A percentile compares a stretch with the other conserved stretches of the same genome.
These are phyloP conservation scores for Nephelium lappaceum DNA, from an alignment of 345 rosid species.

Conservation along the genomic window DNA sequence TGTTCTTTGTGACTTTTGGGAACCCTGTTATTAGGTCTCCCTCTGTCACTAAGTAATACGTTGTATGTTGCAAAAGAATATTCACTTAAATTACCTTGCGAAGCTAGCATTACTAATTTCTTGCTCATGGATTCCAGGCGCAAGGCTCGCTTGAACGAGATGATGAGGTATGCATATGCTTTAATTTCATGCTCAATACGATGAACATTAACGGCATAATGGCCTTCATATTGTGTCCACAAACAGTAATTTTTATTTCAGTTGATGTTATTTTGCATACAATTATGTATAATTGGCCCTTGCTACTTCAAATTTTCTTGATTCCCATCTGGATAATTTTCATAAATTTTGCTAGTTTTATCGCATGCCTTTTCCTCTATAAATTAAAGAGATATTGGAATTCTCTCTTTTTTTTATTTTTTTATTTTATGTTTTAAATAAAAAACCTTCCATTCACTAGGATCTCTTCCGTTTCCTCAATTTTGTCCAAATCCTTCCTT, in stretches of 20 bases:
- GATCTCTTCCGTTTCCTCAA: too few relatives aligned
- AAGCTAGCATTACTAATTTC: conserved; percentile 7
- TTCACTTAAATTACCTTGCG: not conserved
- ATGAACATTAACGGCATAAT: conserved; percentile 15
- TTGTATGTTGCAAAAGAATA: not conserved
- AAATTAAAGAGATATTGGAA: too few relatives aligned
- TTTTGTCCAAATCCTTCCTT: too few relatives aligned
- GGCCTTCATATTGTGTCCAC: not conserved
- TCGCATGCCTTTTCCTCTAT: too few relatives aligned
- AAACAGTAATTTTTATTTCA: not conserved
- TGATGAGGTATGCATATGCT: conserved; percentile 70
- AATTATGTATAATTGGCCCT: not conserved
- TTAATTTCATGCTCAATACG: conserved; percentile 1
- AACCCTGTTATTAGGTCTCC: not conserved
- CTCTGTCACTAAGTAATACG: not conserved
- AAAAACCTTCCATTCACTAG: too few relatives aligned
- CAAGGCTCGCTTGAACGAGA: conserved; percentile 82
- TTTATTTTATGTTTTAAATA: too few relatives aligned
- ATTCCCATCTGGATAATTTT: too few relatives aligned
- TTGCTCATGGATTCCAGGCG: conserved; percentile 51
- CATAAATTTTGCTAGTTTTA: too few relatives aligned
- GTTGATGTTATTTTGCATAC: not conserved
- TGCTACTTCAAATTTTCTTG: not conserved
- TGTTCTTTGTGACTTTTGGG: not conserved
- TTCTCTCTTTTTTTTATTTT: too few relatives aligned